These are phyloP conservation scores for Chimonanthus praecox DNA, from an alignment of 164 flowering plant species.

Conservation along the genomic window DNA sequence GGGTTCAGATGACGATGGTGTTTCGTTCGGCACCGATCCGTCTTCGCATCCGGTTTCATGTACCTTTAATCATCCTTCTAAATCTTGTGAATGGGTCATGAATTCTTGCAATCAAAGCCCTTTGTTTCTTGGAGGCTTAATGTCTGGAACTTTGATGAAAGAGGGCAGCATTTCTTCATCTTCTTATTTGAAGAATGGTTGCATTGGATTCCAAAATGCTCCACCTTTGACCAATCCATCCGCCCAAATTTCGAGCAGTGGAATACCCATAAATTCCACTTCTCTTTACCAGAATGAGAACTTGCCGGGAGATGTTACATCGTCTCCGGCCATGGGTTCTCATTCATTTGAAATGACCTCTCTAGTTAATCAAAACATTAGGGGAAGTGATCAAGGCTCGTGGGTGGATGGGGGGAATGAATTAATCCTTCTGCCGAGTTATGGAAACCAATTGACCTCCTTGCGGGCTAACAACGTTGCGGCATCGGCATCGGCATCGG, in stretches of 20 bases:
- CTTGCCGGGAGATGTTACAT: slow-evolving; percentile 29
- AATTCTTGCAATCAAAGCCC: slow-evolving; percentile 20
- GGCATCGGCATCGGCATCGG: not conserved
- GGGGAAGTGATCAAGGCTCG: slow-evolving; percentile 16
- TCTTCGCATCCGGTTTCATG: slow-evolving; percentile 13
- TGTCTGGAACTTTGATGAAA: slow-evolving; percentile 16
- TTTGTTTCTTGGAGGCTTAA: slow-evolving; percentile 18
- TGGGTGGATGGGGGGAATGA: slow-evolving; percentile 34
- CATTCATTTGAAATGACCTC: slow-evolving; percentile 21
- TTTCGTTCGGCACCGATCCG: slow-evolving; percentile 2
- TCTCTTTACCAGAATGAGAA: slow-evolving; percentile 29
- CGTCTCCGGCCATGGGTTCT: slow-evolving; percentile 15
- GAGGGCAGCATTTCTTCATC: slow-evolving; percentile 12
- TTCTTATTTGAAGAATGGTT: slow-evolving; percentile 19
- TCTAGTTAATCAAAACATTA: slow-evolving; percentile 11
- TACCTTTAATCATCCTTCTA: slow-evolving; percentile 8
- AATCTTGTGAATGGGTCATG: slow-evolving; percentile 15
- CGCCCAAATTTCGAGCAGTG: slow-evolving; percentile 25
- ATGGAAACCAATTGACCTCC: slow-evolving; percentile 20
- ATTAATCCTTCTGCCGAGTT: slow-evolving; percentile 27
- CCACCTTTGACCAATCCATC: slow-evolving; percentile 23
- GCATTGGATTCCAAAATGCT: slow-evolving; percentile 23
- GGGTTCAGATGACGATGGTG: slow-evolving; percentile 2
- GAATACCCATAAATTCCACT: slow-evolving; percentile 17
- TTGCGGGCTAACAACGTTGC: slow-evolving; percentile 8